Evolutionary conservation across 805 yeast species (phyloP).

Genomic region (Candida vartiovaarae): DNA sequence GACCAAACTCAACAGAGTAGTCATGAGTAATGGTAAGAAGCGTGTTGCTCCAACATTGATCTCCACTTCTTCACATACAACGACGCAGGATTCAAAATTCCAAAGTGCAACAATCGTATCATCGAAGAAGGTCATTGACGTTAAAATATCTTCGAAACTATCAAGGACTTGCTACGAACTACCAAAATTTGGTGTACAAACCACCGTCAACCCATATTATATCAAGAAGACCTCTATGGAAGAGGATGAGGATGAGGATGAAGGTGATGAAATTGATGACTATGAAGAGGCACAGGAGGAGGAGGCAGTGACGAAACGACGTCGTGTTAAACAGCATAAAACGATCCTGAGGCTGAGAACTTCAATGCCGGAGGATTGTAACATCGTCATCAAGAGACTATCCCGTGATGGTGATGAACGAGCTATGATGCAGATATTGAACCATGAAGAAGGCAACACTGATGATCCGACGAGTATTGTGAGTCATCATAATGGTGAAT

Average conservation of each 20-base stretch:
- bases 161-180: conserved; percentile 41
- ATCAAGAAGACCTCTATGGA: conserved; percentile 24
- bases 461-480: conserved; percentile 31
- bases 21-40: conserved; percentile 71
- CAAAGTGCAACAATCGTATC: conserved; percentile 8
- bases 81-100: conserved; percentile 11
- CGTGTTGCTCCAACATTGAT: conserved; percentile 66
- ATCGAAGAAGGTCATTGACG: conserved; percentile 5
- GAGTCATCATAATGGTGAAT: conserved; percentile 28
- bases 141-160: conserved; percentile 18
- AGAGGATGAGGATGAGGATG: conserved; percentile 21
- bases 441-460: conserved; percentile 24
- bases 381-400: conserved; percentile 21
- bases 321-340: conserved; percentile 25
- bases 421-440: conserved; percentile 14
- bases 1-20: conserved; percentile 35
- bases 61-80: conserved; percentile 33
- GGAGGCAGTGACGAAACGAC: conserved; percentile 24
- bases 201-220: conserved; percentile 54
- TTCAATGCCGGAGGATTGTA: conserved; percentile 8
- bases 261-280: conserved; percentile 22
- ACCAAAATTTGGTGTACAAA: conserved; percentile 59
- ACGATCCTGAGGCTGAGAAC: conserved; percentile 8
- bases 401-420: conserved; percentile 1
- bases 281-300: conserved; percentile 45